phyloP scores from a whole-genome alignment of 2,329 filamentous ascomycete species.

The Aspergillus tubingensis region DNA sequence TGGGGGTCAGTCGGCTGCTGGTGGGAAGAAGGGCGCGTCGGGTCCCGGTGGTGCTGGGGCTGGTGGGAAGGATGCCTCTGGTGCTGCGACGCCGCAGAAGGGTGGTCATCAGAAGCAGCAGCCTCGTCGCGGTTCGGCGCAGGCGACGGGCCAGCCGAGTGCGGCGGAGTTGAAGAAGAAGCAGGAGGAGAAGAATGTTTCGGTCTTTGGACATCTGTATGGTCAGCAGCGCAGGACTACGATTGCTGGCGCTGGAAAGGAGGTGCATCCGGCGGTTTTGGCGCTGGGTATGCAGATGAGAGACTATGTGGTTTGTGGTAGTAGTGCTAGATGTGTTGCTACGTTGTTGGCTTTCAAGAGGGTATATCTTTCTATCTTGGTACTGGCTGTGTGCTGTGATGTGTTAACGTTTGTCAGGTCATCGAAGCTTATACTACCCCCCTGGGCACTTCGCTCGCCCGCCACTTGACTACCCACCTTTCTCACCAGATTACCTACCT shows the following conservation, averaged over 20 bases:
- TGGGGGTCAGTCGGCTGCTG: conserved; percentile 7
- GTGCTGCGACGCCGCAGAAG: conserved; percentile 31
- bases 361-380: conserved; percentile 50
- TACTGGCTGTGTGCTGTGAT: not conserved
- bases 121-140: conserved; percentile 40
- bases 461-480: conserved; percentile 89
- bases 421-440: conserved; percentile 93
- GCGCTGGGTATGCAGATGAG: conserved; percentile 87
- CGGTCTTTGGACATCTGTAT: conserved; percentile 82
- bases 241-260: conserved; percentile 63
- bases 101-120: conserved; percentile 29
- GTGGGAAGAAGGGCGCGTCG: conserved; percentile 36
- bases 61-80: conserved; percentile 23
- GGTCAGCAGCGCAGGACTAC: conserved; percentile 70
- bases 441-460: conserved; percentile 76
- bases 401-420: conserved; percentile 57
- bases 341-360: conserved; percentile 88
- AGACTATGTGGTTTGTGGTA: conserved; percentile 84
- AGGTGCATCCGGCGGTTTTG: conserved; percentile 83
- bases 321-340: conserved; percentile 81
- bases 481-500: conserved; percentile 96
- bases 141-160: conserved; percentile 38
- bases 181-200: conserved; percentile 64
- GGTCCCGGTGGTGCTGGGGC: conserved; percentile 17
- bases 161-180: conserved; percentile 49